A percentile compares a stretch with the other conserved stretches of the same genome.
phyloP scores from a whole-genome alignment of 2,329 filamentous ascomycete genomes.

The Neopestalotiopsis rosae region DNA sequence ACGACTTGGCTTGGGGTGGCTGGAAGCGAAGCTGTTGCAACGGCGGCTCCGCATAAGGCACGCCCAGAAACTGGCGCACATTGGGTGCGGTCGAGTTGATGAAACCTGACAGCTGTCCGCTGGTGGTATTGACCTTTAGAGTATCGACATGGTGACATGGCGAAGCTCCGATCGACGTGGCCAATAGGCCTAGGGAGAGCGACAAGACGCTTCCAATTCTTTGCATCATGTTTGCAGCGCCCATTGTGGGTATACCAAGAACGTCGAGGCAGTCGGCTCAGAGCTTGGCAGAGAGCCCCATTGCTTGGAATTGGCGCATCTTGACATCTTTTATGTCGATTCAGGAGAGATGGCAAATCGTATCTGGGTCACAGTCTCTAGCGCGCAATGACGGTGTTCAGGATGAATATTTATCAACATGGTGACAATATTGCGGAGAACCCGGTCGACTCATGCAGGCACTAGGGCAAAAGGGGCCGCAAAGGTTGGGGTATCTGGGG shows the following conservation, averaged over 20 bases:
- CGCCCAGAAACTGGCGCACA: slow-evolving; percentile 17
- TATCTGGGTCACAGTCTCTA: background rate
- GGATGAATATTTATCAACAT: slow-evolving; percentile 5
- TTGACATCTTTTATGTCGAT: background rate
- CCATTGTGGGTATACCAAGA: background rate
- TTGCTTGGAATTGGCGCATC: background rate
- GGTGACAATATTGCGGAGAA: background rate
- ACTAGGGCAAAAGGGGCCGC: background rate
- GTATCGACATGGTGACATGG: background rate
- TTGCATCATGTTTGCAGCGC: background rate
- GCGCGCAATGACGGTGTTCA: background rate
- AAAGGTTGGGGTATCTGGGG: slow-evolving; percentile 2
- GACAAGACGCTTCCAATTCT: background rate
- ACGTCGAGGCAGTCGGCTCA: background rate
- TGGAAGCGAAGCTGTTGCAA: slow-evolving; percentile 10
- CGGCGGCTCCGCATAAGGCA: slow-evolving; percentile 15
- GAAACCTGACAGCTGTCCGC: slow-evolving; percentile 18
- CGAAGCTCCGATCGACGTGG: background rate
- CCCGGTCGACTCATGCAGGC: background rate
- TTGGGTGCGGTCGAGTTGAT: slow-evolving; percentile 9
- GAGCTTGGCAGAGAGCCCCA: background rate
- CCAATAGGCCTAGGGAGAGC: background rate
- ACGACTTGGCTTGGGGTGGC: slow-evolving; percentile 11
- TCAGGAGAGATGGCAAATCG: background rate
- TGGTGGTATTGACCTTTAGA: slow-evolving; percentile 17